Percentiles rank a stretch among this genome's conserved stretches.
phyloP scores from a whole-genome alignment of 2,329 filamentous ascomycete genomes.

The Penicillium sp. region DNA sequence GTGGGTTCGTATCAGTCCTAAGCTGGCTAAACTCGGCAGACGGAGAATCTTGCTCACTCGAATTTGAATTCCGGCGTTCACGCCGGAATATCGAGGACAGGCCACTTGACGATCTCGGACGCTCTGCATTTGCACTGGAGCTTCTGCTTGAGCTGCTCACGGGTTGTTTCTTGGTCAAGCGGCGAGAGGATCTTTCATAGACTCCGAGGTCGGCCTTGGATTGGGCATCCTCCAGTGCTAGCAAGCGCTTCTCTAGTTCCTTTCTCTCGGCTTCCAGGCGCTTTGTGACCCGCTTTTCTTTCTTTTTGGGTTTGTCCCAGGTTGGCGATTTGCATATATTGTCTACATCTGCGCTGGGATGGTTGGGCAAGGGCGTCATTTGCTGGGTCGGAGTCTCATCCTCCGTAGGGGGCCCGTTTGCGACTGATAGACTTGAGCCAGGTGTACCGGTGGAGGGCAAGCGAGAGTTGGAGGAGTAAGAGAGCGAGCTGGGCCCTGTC shows the following conservation, averaged over 20 bases:
- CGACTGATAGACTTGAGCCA: constrained; percentile 18
- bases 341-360: constrained; percentile 7
- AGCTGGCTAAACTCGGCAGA: constrained; percentile 7
- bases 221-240: constrained; percentile 22
- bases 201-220: constrained; percentile 17
- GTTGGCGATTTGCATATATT: constrained; percentile 22
- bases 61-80: constrained; percentile 29
- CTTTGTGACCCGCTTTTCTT: constrained; percentile 34
- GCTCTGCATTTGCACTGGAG: constrained; percentile 32
- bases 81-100: constrained; percentile 32
- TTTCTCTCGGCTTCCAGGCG: constrained; percentile 36
- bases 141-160: constrained; percentile 30
- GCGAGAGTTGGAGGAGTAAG: constrained; percentile 18
- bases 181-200: constrained; percentile 28
- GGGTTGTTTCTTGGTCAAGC: constrained; percentile 39
- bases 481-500: constrained; percentile 17
- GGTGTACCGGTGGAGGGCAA: constrained; percentile 19
- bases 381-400: constrained; percentile 7
- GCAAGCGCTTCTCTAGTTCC: constrained; percentile 31
- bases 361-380: constrained; percentile 3
- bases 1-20: constrained; percentile 13
- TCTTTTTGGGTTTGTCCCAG: constrained; percentile 26
- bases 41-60: constrained; percentile 14
- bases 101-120: constrained; percentile 24
- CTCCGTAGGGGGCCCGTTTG: constrained; percentile 6